A percentile compares a stretch with the other conserved stretches of the same genome.
Conservation (phyloP, 371 early-diverging fungal genomes). For the Mucor racemosus region DNA sequence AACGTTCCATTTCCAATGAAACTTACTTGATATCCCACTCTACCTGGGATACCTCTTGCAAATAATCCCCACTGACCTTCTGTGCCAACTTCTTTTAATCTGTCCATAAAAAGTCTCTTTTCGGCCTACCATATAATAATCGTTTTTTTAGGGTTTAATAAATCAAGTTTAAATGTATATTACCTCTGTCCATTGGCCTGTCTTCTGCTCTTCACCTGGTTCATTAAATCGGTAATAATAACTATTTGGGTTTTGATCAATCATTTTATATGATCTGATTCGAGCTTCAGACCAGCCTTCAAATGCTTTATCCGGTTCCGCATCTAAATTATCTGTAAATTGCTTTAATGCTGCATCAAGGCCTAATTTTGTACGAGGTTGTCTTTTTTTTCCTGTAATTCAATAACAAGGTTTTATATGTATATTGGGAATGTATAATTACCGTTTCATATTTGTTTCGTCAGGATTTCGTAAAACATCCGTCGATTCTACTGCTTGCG, state of each 20-base stretch:
- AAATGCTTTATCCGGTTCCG: conserved; percentile 73
- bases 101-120: conserved; percentile 76
- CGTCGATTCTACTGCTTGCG: not conserved
- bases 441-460: no score
- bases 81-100: conserved; percentile 83
- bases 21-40: conserved; percentile 86
- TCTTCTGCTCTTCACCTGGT: conserved; percentile 89
- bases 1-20: no score
- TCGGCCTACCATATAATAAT: conserved; percentile 56
- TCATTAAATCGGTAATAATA: conserved; percentile 96
- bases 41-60: conserved; percentile 89
- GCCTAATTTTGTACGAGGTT: conserved; percentile 75
- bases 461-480: no score
- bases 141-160: not conserved
- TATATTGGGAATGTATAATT: no score
- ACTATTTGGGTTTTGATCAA: conserved; percentile 89
- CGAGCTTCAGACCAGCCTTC: conserved; percentile 94
- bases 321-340: conserved; percentile 56
- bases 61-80: conserved; percentile 95
- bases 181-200: conserved; percentile 83
- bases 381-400: conserved; percentile 25
- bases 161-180: not conserved
- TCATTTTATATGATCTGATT: conserved; percentile 84
- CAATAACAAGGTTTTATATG: not conserved
- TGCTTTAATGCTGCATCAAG: conserved; percentile 89